These are phyloP conservation scores for Lichtheimia corymbifera DNA, from an alignment of 371 early-diverging fungal species.

Conservation along the genomic window DNA sequence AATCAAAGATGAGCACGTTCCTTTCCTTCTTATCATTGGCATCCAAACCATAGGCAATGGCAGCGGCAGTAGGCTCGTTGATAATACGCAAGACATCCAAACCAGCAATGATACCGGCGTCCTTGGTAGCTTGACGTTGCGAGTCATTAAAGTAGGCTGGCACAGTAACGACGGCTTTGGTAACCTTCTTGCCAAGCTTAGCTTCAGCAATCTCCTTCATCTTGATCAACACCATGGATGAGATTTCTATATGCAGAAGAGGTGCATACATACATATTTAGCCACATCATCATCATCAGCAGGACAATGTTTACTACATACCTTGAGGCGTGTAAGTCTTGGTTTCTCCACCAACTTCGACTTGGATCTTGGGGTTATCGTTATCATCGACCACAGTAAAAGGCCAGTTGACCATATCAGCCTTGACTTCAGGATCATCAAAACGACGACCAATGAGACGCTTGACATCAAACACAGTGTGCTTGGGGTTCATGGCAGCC, in stretches of 20 bases:
- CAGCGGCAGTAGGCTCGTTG: constrained; percentile 95
- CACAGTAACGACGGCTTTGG: constrained; percentile 93
- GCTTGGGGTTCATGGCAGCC: constrained; percentile 78
- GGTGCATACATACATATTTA: background rate
- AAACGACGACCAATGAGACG: constrained; percentile 96
- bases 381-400: constrained; percentile 79
- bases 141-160: constrained; percentile 87
- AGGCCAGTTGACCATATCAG: constrained; percentile 91
- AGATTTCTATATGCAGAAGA: too few relatives aligned
- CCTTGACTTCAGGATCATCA: constrained; percentile 83
- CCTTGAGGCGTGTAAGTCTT: constrained; percentile 83
- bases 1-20: constrained; percentile 91
- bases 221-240: constrained; percentile 88
- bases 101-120: constrained; percentile 81
- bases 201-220: constrained; percentile 93
- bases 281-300: background rate
- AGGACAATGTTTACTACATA: background rate
- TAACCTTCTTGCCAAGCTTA: constrained; percentile 80
- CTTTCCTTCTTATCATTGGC: constrained; percentile 74
- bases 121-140: constrained; percentile 87
- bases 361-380: constrained; percentile 78
- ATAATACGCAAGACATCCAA: constrained; percentile 86
- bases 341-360: constrained; percentile 78
- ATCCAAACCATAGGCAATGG: constrained; percentile 94
- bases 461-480: constrained; percentile 95